Conservation (phyloP, 2,329 filamentous ascomycete species). For the Curvularia sp. region DNA sequence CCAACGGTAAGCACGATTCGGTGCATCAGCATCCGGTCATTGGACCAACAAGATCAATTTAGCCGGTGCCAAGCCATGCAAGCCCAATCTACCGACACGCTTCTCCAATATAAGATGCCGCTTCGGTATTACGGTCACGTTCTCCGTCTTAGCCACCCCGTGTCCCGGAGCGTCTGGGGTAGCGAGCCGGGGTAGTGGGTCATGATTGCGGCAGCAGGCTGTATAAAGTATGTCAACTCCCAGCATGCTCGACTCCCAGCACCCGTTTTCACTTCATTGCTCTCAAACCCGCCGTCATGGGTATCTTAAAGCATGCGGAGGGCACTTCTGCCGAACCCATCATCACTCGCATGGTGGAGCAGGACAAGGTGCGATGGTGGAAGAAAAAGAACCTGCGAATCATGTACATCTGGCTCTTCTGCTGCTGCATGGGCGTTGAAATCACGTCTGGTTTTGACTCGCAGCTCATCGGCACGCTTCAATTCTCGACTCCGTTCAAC, state of each 20-base stretch:
- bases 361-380: constrained; percentile 54
- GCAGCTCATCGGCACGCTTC: constrained; percentile 48
- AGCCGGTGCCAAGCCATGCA: constrained; percentile 33
- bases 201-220: constrained; percentile 3
- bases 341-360: constrained; percentile 53
- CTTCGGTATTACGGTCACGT: constrained; percentile 38
- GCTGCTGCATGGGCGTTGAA: constrained; percentile 50
- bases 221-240: constrained; percentile 35
- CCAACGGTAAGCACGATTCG: constrained; percentile 21
- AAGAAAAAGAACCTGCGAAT: constrained; percentile 50
- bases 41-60: constrained; percentile 33
- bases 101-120: constrained; percentile 28
- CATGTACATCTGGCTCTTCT: constrained; percentile 50
- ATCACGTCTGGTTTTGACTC: constrained; percentile 50
- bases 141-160: constrained; percentile 31
- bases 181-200: constrained; percentile 30
- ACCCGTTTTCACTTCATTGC: constrained; percentile 11
- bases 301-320: constrained; percentile 32
- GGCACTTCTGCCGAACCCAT: constrained; percentile 50
- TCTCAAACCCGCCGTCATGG: constrained; percentile 33
- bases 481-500: constrained; percentile 46
- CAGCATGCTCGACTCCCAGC: constrained; percentile 18
- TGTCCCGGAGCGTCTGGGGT: constrained; percentile 32
- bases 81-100: constrained; percentile 31
- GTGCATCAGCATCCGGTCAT: constrained; percentile 24